Percentiles rank a stretch among this genome's conserved stretches.
Evolutionary conservation across 495 filamentous ascomycete genomes (phyloP).

Genomic region (Glarea lozoyensis): DNA sequence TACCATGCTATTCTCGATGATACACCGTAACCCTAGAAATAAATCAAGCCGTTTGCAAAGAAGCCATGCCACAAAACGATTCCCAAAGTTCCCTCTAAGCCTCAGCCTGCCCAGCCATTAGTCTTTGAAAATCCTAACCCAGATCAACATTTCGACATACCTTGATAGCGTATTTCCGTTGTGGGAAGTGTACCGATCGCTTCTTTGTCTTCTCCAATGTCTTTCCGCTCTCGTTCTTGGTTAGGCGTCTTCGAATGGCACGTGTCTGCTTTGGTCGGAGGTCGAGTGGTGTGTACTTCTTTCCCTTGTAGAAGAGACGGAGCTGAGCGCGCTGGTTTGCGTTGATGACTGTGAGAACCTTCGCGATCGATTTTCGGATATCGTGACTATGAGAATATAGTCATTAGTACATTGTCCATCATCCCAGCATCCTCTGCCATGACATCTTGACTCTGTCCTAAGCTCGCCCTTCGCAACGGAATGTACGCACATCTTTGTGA

Average conservation of each 20-base stretch:
- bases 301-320: conserved; percentile 98
- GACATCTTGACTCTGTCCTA: not conserved
- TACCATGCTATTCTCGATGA: conserved; percentile 23
- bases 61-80: conserved; percentile 23
- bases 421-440: not conserved
- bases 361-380: conserved; percentile 98
- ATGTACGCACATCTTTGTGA: conserved; percentile 85
- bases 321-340: conserved; percentile 96
- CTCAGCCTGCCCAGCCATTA: conserved; percentile 15
- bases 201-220: conserved; percentile 88
- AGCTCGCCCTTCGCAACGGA: conserved; percentile 2
- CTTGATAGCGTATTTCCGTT: conserved; percentile 98
- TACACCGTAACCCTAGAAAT: conserved; percentile 19
- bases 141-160: conserved; percentile 23
- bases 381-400: conserved; percentile 61
- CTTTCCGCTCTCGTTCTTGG: conserved; percentile 73
- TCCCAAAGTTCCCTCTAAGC: conserved; percentile 16
- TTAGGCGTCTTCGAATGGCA: conserved; percentile 86
- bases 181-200: conserved; percentile 90
- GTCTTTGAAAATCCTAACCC: not conserved
- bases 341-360: conserved; percentile 98
- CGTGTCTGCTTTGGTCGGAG: conserved; percentile 96
- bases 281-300: conserved; percentile 97
- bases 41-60: conserved; percentile 19
- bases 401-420: not conserved